Conservation (phyloP, 2,329 filamentous ascomycete genomes). For the Arthroderma sp. region DNA sequence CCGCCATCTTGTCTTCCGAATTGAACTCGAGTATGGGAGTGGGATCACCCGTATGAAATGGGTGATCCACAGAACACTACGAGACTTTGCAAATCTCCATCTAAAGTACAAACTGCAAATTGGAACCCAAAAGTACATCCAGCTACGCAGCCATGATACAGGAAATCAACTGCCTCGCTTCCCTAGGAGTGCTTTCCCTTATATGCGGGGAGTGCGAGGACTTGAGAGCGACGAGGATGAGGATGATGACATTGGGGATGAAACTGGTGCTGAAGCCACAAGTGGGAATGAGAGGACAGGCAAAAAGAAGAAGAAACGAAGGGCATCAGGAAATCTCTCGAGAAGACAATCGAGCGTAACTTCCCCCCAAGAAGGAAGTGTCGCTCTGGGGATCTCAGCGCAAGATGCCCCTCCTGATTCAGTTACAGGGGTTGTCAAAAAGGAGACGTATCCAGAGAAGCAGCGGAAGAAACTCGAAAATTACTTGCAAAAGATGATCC, state of each 20-base stretch:
- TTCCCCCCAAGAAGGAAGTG: constrained; percentile 26
- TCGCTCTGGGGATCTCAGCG: constrained; percentile 22
- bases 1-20: constrained; percentile 73
- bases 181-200: constrained; percentile 77
- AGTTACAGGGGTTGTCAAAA: constrained; percentile 27
- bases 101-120: constrained; percentile 82
- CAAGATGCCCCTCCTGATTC: constrained; percentile 29
- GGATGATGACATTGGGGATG: constrained; percentile 38
- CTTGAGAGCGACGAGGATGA: constrained; percentile 72
- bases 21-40: constrained; percentile 91
- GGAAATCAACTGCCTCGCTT: constrained; percentile 78
- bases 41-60: constrained; percentile 94
- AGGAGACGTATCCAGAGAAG: constrained; percentile 57
- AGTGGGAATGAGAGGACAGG: constrained; percentile 52
- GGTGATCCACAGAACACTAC: constrained; percentile 74
- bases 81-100: constrained; percentile 86
- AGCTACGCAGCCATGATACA: constrained; percentile 53
- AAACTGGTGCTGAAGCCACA: constrained; percentile 48
- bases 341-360: constrained; percentile 46
- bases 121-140: constrained; percentile 69
- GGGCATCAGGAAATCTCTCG: constrained; percentile 43
- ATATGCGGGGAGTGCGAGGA: constrained; percentile 66
- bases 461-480: constrained; percentile 77
- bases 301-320: constrained; percentile 39
- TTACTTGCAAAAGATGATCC: constrained; percentile 86